Base-by-base conservation (phyloP, 2,329 filamentous ascomycete genomes). In the Curvularia lunata region DNA sequence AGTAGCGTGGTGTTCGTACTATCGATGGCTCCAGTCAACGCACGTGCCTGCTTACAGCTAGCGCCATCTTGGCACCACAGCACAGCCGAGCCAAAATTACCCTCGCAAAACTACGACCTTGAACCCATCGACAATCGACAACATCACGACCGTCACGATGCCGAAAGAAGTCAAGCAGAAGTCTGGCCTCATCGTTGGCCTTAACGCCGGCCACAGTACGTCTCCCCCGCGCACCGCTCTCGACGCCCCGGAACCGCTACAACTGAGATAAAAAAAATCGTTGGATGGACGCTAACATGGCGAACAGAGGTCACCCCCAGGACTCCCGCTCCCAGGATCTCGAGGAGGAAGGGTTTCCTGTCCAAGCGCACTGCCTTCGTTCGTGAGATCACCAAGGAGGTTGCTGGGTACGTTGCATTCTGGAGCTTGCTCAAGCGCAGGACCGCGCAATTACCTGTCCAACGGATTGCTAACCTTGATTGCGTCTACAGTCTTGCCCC, bases 311-410 rank as follows among this genome's bases (percentile, higher is more conserved):
- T 83, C 78, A 83, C 81, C 55, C 80, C 80, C 45, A 80, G 78
- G 75, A 78, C 79, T 71, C 78, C 80, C 58, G 80, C 80, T 69
- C 74, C 79, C 66, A 78, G 78, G 67, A 78, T 83, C 68, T 83
- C 81, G 67, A 78, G 80, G 91, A 93, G 88, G 85, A 98, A 97
- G 88, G 95, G 95, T 75, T 91, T 95, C 84, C 85, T 96, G 78
- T 96, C 91, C 85, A 97, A 96, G 89, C 89, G 93, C 78, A 98
- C 95, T 75, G 88, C 91, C 75, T 98, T 99, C 84, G 94, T 98
- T 74, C 88, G 95, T 75, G 93, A 97, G 79, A 90, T 99, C 80
- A 92, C 97, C 82, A 96, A 96, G 87, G 95, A 99, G 86, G 95
- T 98, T 81, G 89, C 93, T 82, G 95, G 91, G 90, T 92, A 88